Evolutionary conservation across 2,329 filamentous ascomycete genomes (phyloP).

Genomic region (Didymella exigua): DNA sequence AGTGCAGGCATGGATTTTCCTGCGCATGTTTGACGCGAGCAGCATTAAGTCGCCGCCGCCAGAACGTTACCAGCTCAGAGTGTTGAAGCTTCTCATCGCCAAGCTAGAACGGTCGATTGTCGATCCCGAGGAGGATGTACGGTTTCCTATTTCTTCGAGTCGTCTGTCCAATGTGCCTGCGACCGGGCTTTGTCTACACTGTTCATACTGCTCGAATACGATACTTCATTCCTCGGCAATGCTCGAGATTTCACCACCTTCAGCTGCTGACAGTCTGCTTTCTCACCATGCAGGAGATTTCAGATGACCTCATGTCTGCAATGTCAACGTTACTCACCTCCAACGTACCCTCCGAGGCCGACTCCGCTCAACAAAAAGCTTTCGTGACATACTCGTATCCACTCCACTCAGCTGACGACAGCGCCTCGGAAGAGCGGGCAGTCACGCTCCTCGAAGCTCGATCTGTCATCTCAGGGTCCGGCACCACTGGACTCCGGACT

Average conservation of each 20-base stretch:
- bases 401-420: slow-evolving; percentile 23
- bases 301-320: slow-evolving; percentile 75
- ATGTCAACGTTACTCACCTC: slow-evolving; percentile 69
- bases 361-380: slow-evolving; percentile 72
- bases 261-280: slow-evolving; percentile 31
- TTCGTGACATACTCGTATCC: slow-evolving; percentile 72
- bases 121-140: slow-evolving; percentile 87
- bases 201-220: background rate
- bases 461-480: slow-evolving; percentile 69
- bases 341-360: slow-evolving; percentile 67
- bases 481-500: slow-evolving; percentile 77
- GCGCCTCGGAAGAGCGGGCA: slow-evolving; percentile 29
- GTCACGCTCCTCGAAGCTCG: slow-evolving; percentile 73
- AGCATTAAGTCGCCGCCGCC: slow-evolving; percentile 65
- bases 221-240: background rate
- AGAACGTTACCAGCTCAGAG: slow-evolving; percentile 69
- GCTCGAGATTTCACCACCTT: background rate
- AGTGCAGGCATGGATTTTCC: slow-evolving; percentile 71
- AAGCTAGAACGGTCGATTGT: slow-evolving; percentile 75
- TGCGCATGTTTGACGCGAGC: slow-evolving; percentile 67
- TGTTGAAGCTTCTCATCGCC: slow-evolving; percentile 74
- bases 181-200: background rate
- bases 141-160: slow-evolving; percentile 48
- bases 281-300: slow-evolving; percentile 69
- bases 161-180: slow-evolving; percentile 1